phyloP scores from a whole-genome alignment of 352 stramenopile species.

The Phytopythium montanum region DNA sequence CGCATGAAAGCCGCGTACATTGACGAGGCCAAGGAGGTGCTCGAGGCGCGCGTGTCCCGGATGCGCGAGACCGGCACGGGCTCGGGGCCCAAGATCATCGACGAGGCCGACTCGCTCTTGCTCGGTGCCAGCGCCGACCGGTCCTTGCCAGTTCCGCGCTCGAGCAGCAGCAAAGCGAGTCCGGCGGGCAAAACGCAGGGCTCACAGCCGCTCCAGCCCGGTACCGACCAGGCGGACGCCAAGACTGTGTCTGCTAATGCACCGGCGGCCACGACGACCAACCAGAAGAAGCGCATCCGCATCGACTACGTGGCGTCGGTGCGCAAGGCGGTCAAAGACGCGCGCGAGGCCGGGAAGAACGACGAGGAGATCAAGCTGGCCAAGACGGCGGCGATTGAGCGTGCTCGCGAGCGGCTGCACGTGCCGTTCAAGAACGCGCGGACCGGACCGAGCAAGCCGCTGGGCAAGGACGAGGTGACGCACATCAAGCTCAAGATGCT shows the following conservation, averaged over 20 bases:
- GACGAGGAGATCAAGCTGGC: slow-evolving; percentile 78
- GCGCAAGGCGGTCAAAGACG: slow-evolving; percentile 73
- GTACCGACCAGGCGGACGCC: background rate
- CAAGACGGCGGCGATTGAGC: slow-evolving; percentile 69
- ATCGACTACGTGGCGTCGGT: slow-evolving; percentile 87
- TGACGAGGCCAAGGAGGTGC: slow-evolving; percentile 85
- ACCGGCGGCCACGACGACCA: slow-evolving; percentile 15
- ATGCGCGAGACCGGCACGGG: slow-evolving; percentile 75
- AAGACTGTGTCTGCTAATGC: background rate
- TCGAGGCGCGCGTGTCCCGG: slow-evolving; percentile 76
- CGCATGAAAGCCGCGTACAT: slow-evolving; percentile 88
- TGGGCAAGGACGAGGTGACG: slow-evolving; percentile 78
- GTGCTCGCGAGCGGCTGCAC: slow-evolving; percentile 69
- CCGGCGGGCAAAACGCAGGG: slow-evolving; percentile 22
- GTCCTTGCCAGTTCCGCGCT: slow-evolving; percentile 31
- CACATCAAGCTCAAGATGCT: slow-evolving; percentile 86
- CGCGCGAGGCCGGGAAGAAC: slow-evolving; percentile 63
- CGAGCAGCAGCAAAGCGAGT: slow-evolving; percentile 24
- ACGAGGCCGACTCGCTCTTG: slow-evolving; percentile 72
- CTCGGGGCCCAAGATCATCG: slow-evolving; percentile 58
- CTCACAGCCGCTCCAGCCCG: background rate
- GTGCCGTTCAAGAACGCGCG: slow-evolving; percentile 79
- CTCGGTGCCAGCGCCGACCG: slow-evolving; percentile 41
- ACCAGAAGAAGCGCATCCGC: slow-evolving; percentile 78
- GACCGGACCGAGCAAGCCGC: slow-evolving; percentile 61